Conservation (phyloP, 2,329 filamentous ascomycete species). For the Aspergillus sp. region DNA sequence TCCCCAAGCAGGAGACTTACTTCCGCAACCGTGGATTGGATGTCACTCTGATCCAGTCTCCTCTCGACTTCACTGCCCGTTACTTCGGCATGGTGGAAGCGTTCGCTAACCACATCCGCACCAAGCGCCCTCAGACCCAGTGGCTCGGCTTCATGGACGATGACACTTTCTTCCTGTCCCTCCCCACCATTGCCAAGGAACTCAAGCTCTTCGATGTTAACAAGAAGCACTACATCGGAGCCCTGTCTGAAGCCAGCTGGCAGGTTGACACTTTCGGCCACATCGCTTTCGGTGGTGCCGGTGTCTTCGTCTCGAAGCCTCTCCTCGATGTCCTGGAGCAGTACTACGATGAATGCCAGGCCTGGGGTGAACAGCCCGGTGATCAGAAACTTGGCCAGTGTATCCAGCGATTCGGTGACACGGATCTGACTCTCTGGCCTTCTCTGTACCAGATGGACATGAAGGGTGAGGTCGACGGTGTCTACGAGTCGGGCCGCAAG, state of each 20-base stretch:
- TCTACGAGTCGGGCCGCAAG: constrained; percentile 44
- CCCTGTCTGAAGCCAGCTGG: constrained; percentile 44
- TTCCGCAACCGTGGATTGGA: constrained; percentile 44
- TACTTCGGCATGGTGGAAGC: constrained; percentile 45
- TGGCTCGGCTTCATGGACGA: constrained; percentile 47
- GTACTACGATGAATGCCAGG: constrained; percentile 44
- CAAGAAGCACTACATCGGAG: constrained; percentile 45
- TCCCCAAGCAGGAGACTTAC: constrained; percentile 40
- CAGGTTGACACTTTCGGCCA: constrained; percentile 45
- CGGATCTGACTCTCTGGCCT: constrained; percentile 41
- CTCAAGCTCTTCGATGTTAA: constrained; percentile 40
- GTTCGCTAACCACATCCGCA: constrained; percentile 39
- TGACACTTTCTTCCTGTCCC: constrained; percentile 45
- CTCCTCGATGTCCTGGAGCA: constrained; percentile 38
- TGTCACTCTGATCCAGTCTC: constrained; percentile 39
- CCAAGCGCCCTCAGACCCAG: constrained; percentile 38
- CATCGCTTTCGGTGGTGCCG: constrained; percentile 46
- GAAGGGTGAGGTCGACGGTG: constrained; percentile 41
- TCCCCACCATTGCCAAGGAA: constrained; percentile 38
- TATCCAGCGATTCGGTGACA: constrained; percentile 41
- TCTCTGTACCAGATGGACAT: constrained; percentile 48
- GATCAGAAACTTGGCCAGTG: constrained; percentile 47
- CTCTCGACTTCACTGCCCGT: constrained; percentile 42
- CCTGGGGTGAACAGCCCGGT: constrained; percentile 43
- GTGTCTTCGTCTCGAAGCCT: constrained; percentile 44